Conservation (phyloP, 305 asterid species). For the Stenogyne calaminthoides region DNA sequence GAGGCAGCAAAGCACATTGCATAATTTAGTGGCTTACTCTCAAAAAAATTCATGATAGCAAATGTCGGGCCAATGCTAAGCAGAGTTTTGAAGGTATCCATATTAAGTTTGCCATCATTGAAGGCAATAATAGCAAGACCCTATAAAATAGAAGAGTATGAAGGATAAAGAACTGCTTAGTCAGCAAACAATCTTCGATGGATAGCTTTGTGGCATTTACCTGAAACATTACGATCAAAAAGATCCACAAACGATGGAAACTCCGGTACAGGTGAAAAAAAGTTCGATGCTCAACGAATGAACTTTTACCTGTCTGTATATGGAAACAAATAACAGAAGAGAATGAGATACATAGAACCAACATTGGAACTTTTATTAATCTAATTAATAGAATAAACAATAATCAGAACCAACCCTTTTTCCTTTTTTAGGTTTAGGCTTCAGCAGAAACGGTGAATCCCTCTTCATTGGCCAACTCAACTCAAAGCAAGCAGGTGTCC, state of each 20-base stretch:
- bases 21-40: constrained; percentile 62
- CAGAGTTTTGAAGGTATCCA: constrained; percentile 64
- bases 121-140: constrained; percentile 88
- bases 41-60: constrained; percentile 85
- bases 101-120: constrained; percentile 64
- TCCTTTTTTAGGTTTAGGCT: constrained; percentile 53
- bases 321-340: constrained; percentile 18
- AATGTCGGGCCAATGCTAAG: constrained; percentile 93
- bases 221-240: constrained; percentile 93
- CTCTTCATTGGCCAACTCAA: constrained; percentile 81
- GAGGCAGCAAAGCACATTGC: constrained; percentile 25
- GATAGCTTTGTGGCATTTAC: constrained; percentile 40
- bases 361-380: not conserved
- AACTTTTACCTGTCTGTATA: constrained; percentile 87
- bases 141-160: constrained; percentile 42
- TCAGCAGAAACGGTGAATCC: constrained; percentile 66
- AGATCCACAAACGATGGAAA: constrained; percentile 98
- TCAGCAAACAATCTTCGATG: constrained; percentile 21
- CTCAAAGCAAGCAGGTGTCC: constrained; percentile 95
- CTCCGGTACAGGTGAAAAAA: constrained; percentile 93
- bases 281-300: constrained; percentile 98
- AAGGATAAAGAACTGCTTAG: constrained; percentile 24
- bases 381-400: constrained; percentile 25
- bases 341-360: not conserved
- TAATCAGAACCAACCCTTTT: constrained; percentile 68